A percentile compares a stretch with the other conserved stretches of the same genome.
Conservation (phyloP, 176 grass and related monocot genomes). For the Pharus latifolius region DNA sequence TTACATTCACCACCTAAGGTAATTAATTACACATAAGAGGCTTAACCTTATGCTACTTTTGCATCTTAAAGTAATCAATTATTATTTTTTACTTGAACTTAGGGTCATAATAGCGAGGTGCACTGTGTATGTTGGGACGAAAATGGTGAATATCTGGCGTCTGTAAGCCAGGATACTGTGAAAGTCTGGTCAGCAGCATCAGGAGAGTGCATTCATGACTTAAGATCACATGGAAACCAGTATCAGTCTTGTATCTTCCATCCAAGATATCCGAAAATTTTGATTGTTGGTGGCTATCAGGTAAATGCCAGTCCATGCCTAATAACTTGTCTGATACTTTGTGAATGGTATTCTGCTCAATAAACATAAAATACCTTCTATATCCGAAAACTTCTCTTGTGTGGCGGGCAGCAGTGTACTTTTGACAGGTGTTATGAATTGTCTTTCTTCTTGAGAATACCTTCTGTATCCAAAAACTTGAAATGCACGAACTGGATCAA, state of each 20-base stretch:
- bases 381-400: background rate
- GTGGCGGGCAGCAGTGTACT: background rate
- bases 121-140: constrained; percentile 83
- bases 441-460: background rate
- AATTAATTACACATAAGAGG: background rate
- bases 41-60: background rate
- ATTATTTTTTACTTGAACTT: constrained; percentile 10
- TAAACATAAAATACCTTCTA: background rate
- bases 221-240: constrained; percentile 77
- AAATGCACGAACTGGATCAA: background rate
- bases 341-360: background rate
- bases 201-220: constrained; percentile 49
- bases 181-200: constrained; percentile 71
- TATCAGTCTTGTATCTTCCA: constrained; percentile 92
- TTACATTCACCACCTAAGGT: constrained; percentile 54
- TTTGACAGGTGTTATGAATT: background rate
- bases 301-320: constrained; percentile 20
- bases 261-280: constrained; percentile 54
- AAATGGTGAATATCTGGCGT: constrained; percentile 70
- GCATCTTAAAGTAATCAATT: background rate
- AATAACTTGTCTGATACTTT: background rate
- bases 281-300: constrained; percentile 91
- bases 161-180: constrained; percentile 74
- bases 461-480: background rate
- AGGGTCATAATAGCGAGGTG: constrained; percentile 65